Evolutionary conservation across 352 stramenopile species (phyloP), one percentile per base, ranked within the genome.

Genomic region (Phytopythium sindhum): DNA sequence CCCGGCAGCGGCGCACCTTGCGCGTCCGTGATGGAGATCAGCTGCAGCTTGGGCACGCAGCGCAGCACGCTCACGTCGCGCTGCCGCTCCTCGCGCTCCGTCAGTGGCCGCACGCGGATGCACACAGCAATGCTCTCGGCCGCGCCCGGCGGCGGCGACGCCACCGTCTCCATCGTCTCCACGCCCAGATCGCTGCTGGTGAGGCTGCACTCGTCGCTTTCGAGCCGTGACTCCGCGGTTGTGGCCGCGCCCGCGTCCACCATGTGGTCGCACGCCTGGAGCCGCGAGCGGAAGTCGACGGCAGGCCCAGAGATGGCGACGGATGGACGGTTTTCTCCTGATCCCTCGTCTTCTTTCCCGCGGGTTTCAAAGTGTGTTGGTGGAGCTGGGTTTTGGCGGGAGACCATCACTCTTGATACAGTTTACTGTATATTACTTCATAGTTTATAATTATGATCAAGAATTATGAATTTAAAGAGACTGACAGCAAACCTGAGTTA

Each of bases 51-150:
- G 6, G 63, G 64, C 23, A 90, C 59, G 11, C 69, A 69, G 48
- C 69, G 64, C 50, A 92, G 70, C 55, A 89, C 82, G 57, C 59
- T 50, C 31, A 42, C 48, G 65, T 93, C 86, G 19, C 74, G 61
- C 26, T 63, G 62, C 48, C 68, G 72, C 62, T 61, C 66, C 68
- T 94, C 86, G 51, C 86, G 80, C 63, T 89, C 84, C 57, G 88
- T 94, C 60, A 93, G 70, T 31, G 86, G 81, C 24, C 86, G 81
- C 67, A 93, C 81, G 41, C 86, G 86, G 70, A 94, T 91, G 67
- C 86, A 92, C 51, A 94, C 86, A 57, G 84, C 80, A 64, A 92
- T 89, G 70, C 81, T 91, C 70, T 93, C 84, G 37, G 77, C 73
- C 65, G 77, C 69, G 52, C 64, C 64, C 2, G 59, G 28, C 60